Evolutionary conservation across 2,329 filamentous ascomycete genomes (phyloP).

Genomic region (Fonsecaea multimorphosa): DNA sequence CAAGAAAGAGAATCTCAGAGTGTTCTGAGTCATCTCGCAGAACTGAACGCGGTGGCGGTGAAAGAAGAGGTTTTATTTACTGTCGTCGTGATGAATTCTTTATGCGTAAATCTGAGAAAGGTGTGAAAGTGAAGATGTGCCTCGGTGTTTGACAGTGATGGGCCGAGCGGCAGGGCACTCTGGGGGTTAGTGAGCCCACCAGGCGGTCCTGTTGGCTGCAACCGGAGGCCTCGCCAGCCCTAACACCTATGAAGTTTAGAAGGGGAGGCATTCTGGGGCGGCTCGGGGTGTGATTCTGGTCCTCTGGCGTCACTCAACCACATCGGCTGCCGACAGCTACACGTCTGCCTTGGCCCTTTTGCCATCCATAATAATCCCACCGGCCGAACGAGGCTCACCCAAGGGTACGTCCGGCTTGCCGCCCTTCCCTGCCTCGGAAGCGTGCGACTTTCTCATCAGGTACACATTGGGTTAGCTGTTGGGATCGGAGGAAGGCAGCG

Average conservation of each 20-base stretch:
- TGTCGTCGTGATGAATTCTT: slow-evolving; percentile 38
- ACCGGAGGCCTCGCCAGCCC: background rate
- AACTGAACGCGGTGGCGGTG: slow-evolving; percentile 28
- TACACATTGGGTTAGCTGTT: too few relatives aligned
- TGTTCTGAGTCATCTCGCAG: slow-evolving; percentile 30
- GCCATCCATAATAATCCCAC: background rate
- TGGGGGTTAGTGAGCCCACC: background rate
- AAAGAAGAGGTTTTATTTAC: slow-evolving; percentile 31
- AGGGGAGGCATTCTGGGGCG: background rate
- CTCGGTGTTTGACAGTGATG: slow-evolving; percentile 26
- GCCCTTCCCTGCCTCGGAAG: background rate
- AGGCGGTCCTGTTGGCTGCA: background rate
- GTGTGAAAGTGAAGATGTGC: slow-evolving; percentile 18
- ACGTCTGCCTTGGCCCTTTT: background rate
- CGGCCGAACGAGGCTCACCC: slow-evolving; percentile 7
- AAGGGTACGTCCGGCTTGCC: background rate
- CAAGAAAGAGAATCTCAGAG: background rate
- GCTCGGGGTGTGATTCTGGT: background rate
- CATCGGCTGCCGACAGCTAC: background rate
- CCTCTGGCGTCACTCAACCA: background rate
- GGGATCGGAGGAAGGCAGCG: too few relatives aligned
- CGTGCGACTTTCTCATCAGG: background rate
- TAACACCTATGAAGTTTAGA: background rate
- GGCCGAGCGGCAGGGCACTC: background rate
- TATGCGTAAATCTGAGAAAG: slow-evolving; percentile 40